Evolutionary conservation across 352 stramenopile species (phyloP), one percentile per base, ranked within the genome.

Genomic region (Pythium insidiosum): DNA sequence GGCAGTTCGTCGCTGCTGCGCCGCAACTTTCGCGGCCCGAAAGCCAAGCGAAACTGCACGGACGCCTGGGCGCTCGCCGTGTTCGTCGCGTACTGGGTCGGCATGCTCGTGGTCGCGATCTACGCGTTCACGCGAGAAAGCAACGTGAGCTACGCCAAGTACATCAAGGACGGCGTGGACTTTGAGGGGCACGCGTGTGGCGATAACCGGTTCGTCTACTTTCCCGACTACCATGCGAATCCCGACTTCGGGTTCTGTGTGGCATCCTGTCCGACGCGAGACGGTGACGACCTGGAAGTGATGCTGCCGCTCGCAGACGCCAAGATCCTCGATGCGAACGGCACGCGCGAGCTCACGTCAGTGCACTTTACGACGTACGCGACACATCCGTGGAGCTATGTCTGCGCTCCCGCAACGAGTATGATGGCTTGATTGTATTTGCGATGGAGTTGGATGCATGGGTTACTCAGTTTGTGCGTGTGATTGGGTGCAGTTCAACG

Each of bases 211-310:
- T 84, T 79, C 38, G 72, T 92, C 4, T 92, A 87, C 38, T 92
- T 88, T 47, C 79, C 79, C 4, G 72, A 88, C 31, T 73, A 78
- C 33, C 41, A 57, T 11, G 24, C 16, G 3, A 87, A 89, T 48
- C 72, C 79, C 13, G 79, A 92, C 45, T 92, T 92, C 66, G 79
- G 79, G 4, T 53, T 92, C 24, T 92, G 79, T 52, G 70, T 92
- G 22, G 53, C 70, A 22, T 18, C 42, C 15, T 92, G 79, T 58
- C 76, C 76, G 0, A 36, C 38, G 2, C 52, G 36, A 6, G 57
- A 50, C 19, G 76, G 70, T 7, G 40, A 82, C n/a, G 31, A 56
- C 5, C 18, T 92, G 23, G 62, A 43, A 9, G 58, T 86, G n/a
- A 18, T 63, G 10, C 45, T 90, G 46, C 73, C 79, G n/a, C 20